Evolutionary conservation across 345 rosid genomes (phyloP), one percentile per base, ranked within the genome.

Genomic region (Lagerstroemia speciosa): DNA sequence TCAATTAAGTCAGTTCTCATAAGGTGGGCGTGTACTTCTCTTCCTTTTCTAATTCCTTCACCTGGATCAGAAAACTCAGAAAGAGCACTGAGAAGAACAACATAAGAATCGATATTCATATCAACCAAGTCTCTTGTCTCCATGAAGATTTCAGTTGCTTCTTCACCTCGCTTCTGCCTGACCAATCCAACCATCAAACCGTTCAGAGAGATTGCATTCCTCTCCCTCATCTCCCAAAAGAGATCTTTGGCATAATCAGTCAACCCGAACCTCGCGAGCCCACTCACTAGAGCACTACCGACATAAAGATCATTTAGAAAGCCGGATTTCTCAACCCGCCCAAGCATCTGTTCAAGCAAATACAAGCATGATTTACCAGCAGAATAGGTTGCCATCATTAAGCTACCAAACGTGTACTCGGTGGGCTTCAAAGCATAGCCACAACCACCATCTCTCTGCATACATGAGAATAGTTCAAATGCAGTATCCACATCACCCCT

Each of bases 381-480:
- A 76, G 90, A 83, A 79, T 81, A 78, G 62, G 96, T 86, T 53
- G 79, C 84, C 68, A 87, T 85, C 68, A 93, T 76, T 76, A 93
- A 84, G 83, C 92, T 89, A 64, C 96, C 97, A 14, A 83, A 85
- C 30, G 98, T 91, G 64, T 93, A 93, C 72, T 90, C 97, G n/a
- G 81, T 90, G 72, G 97, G 96, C 70, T 73, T 82, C 30, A 77
- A 74, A 71, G 73, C 62, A 45, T 69, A 73, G 27, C 71, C 75
- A 12, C 16, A 26, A n/a, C 24, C 67, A 78, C 62, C 66, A 55
- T 83, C 83, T 38, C 63, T 80, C 38, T 86, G 90, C 96, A 90
- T 83, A 31, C 75, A 75, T 24, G 83, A 85, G 76, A 89, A 86
- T 72, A 90, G 78, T 72, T 82, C 65, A 72, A 90, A 89, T 12